Base-by-base conservation (phyloP, 2,329 filamentous ascomycete species). In the Sporothrix luriei region DNA sequence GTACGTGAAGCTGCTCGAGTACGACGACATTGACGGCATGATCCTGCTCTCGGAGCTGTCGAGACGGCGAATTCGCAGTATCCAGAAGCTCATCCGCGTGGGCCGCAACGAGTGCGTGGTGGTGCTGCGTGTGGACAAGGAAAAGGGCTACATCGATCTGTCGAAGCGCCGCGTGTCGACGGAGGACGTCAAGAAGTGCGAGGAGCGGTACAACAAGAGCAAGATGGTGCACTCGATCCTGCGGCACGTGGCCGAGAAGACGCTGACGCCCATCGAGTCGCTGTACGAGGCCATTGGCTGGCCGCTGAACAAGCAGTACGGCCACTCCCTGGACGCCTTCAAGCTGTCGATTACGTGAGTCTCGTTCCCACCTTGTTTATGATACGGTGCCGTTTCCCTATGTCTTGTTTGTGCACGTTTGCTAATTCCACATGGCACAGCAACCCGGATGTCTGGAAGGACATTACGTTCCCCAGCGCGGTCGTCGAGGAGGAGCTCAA, bases 21-120 rank as follows among this genome's bases (percentile, higher is more conserved):
- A 99, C 83, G 95, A 99, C 83, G 97, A 98, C 84, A 99, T 99
- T 78, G 96, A 99, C 80, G 95, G 95, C 88, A 99, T 99, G 96
- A 99, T 99, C 78, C 85, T 99, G 75, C 92, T 99, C 74, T 97
- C 93, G 77, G 95, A 99, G 83, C 88, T 99, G 74, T 99, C 96
- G 71, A 90, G 95, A 86, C 89, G 95, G 88, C 95, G 95, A 90
- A 99, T 99, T 78, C 87, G 95, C 85, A 93, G 90, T 87, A 99
- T 99, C 77, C 96, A 99, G 82, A 99, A 99, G 84, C 90, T 99
- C 75, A 99, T 99, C 77, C 90, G 95, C 75, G 95, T 99, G 73
- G 96, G 96, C 70, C 91, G 96, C 76, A 99, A 99, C 78, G 95
- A 99, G 82, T 95, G 99, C 69, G 95, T 99, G 68, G 96, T 99